These are phyloP conservation scores for Dothistroma septosporum DNA, from an alignment of 2,329 filamentous ascomycete genomes.

Conservation along the genomic window DNA sequence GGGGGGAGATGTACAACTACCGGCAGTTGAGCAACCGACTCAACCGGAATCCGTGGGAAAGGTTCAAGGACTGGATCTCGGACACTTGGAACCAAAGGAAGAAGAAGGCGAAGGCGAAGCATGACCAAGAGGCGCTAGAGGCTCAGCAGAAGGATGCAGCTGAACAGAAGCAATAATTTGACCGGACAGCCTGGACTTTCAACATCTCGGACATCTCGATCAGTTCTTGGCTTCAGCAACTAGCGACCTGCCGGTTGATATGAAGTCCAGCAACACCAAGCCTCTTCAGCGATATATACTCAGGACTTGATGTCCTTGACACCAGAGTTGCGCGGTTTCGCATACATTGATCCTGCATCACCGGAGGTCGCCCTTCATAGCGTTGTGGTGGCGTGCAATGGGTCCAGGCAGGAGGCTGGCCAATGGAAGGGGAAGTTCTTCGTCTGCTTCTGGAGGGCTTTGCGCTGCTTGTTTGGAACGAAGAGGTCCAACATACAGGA, in stretches of 20 bases:
- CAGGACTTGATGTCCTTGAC: neutral
- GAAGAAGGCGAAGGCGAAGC: slow-evolving; percentile 23
- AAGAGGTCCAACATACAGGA: neutral
- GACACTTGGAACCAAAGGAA: slow-evolving; percentile 33
- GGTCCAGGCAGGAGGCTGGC: neutral
- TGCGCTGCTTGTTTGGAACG: neutral
- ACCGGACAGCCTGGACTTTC: neutral
- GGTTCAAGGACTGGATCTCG: slow-evolving; percentile 47
- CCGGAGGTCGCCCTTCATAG: neutral
- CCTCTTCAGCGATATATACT: neutral
- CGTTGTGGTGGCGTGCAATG: neutral
- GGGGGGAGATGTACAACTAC: slow-evolving; percentile 96
- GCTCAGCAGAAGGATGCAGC: slow-evolving; percentile 11
- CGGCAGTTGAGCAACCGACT: slow-evolving; percentile 85
- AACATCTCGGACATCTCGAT: neutral
- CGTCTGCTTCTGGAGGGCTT: neutral
- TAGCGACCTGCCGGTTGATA: neutral
- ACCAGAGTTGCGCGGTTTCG: neutral
- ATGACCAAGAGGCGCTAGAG: slow-evolving; percentile 14
- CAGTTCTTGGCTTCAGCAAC: neutral
- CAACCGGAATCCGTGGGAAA: slow-evolving; percentile 79
- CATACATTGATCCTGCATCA: neutral
- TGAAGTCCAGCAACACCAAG: neutral
- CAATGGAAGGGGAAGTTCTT: neutral
- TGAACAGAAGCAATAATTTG: slow-evolving; percentile 5